A percentile compares a stretch with the other conserved stretches of the same genome.
These are phyloP conservation scores for Chionographis japonica DNA, from an alignment of 106 monocot genomes.

Conservation along the genomic window DNA sequence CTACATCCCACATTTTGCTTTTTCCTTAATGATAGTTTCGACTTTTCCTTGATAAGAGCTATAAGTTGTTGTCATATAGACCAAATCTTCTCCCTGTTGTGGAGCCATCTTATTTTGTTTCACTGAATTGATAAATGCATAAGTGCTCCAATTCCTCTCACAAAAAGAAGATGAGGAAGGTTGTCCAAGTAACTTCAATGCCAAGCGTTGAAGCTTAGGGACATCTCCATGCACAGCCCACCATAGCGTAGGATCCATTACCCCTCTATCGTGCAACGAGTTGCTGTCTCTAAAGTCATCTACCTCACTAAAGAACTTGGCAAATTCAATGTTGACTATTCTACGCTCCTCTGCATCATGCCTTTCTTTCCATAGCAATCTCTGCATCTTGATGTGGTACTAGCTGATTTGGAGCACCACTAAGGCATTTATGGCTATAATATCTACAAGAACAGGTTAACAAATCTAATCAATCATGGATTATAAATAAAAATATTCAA, in stretches of 20 bases:
- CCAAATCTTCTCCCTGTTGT: not conserved
- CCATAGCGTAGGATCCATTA: conserved; percentile 4
- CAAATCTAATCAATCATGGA: too few species aligned
- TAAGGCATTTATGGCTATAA: conserved; percentile 16
- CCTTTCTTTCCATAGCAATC: conserved; percentile 14
- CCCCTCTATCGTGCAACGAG: not conserved
- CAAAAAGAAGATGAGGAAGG: conserved; percentile 14
- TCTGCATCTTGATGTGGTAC: conserved; percentile 15
- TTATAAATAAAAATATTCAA: too few species aligned
- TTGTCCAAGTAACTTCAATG: conserved; percentile 16
- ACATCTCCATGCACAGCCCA: conserved; percentile 9
- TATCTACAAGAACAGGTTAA: conserved; percentile 1
- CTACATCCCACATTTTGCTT: too few species aligned
- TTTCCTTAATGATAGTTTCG: too few species aligned
- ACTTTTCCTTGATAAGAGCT: too few species aligned
- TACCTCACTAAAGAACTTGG: conserved; percentile 2
- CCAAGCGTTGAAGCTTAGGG: conserved; percentile 13
- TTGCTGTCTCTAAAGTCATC: not conserved
- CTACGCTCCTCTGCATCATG: conserved; percentile 9
- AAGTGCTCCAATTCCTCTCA: conserved; percentile 19
- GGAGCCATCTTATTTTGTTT: conserved; percentile 1
- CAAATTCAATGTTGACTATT: not conserved
- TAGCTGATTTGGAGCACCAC: conserved; percentile 3
- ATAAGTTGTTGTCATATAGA: too few species aligned
- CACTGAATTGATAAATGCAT: conserved; percentile 8